A percentile compares a stretch with the other conserved stretches of the same genome.
Conservation (phyloP, 495 filamentous ascomycete species). For the Penicillium simplicissimum region DNA sequence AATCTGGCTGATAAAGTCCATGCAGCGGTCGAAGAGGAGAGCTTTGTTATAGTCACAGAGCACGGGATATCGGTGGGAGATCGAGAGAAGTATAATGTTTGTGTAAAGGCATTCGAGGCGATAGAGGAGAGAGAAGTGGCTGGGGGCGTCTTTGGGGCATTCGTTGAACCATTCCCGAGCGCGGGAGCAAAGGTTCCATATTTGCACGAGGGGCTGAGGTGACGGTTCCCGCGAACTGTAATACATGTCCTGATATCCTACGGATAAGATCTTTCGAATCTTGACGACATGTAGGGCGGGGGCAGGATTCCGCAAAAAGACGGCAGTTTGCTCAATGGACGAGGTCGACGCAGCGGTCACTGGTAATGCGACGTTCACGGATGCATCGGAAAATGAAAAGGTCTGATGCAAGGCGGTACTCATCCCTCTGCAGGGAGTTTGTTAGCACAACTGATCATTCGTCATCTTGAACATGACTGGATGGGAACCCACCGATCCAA, state of each 20-base stretch:
- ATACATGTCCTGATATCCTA: slow-evolving; percentile 80
- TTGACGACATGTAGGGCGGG: slow-evolving; percentile 65
- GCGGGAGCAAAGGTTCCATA: slow-evolving; percentile 62
- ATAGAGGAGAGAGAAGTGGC: slow-evolving; percentile 65
- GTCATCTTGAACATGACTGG: background rate
- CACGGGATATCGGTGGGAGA: slow-evolving; percentile 63
- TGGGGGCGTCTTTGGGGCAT: slow-evolving; percentile 58
- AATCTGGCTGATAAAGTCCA: slow-evolving; percentile 60
- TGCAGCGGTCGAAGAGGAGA: slow-evolving; percentile 79
- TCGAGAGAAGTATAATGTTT: slow-evolving; percentile 79
- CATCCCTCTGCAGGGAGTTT: slow-evolving; percentile 59
- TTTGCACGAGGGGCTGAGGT: slow-evolving; percentile 58
- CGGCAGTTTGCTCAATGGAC: slow-evolving; percentile 39
- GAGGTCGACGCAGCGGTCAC: slow-evolving; percentile 34
- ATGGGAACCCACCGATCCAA: slow-evolving; percentile 67
- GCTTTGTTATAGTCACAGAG: slow-evolving; percentile 67
- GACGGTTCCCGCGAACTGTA: slow-evolving; percentile 65
- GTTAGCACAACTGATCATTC: slow-evolving; percentile 6
- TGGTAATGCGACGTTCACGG: slow-evolving; percentile 68
- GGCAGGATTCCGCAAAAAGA: slow-evolving; percentile 51
- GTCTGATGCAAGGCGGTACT: slow-evolving; percentile 76
- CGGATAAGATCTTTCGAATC: slow-evolving; percentile 75
- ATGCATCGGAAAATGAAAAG: slow-evolving; percentile 90
- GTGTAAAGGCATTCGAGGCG: slow-evolving; percentile 82
- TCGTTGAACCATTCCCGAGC: slow-evolving; percentile 67